These are phyloP conservation scores for Cenococcum geophilum DNA, from an alignment of 495 filamentous ascomycete species.

Conservation along the genomic window DNA sequence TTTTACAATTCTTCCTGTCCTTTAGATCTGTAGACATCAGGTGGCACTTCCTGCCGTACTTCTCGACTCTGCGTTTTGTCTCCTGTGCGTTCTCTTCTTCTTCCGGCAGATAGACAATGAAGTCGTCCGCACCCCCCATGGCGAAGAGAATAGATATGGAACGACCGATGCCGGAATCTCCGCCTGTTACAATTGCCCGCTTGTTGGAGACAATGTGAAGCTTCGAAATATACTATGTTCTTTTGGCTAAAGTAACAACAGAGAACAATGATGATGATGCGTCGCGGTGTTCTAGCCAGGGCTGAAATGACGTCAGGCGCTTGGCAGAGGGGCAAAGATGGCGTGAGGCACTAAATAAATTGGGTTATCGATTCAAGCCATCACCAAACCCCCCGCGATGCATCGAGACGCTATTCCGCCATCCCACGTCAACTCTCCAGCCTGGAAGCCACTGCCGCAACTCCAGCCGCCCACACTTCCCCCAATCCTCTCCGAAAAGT, in stretches of 20 bases:
- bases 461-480: background rate
- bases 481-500: background rate
- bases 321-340: background rate
- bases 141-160: conserved; percentile 73
- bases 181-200: conserved; percentile 75
- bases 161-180: conserved; percentile 76
- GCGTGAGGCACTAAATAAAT: too few relatives aligned
- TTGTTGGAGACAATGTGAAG: too few relatives aligned
- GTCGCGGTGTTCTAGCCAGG: background rate
- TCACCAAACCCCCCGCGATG: background rate
- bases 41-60: conserved; percentile 57
- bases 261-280: background rate
- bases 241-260: too few relatives aligned
- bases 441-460: too few relatives aligned
- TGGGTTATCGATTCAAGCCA: background rate
- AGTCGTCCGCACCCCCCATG: conserved; percentile 71
- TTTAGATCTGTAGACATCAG: conserved; percentile 57
- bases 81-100: conserved; percentile 73
- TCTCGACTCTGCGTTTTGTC: conserved; percentile 62
- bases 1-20: conserved; percentile 59
- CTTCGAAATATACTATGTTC: too few relatives aligned
- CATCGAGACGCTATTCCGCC: background rate
- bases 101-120: conserved; percentile 68
- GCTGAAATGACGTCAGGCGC: background rate
- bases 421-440: background rate